phyloP scores from a whole-genome alignment of 139 green algal genomes.

The Diplosphaera chodatii region DNA sequence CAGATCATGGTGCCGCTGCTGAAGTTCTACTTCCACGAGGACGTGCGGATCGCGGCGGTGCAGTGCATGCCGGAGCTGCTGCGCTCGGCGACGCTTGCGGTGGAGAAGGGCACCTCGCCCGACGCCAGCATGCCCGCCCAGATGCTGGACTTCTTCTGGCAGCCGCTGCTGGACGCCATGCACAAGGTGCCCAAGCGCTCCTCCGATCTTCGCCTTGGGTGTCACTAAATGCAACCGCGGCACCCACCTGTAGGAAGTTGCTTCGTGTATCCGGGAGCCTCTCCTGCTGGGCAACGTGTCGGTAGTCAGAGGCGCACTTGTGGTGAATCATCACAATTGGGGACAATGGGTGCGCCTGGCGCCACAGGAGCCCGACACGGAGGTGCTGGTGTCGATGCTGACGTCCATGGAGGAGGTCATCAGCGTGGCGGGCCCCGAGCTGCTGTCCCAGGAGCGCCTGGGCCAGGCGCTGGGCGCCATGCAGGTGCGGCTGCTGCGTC shows the following conservation, averaged over 20 bases:
- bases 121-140: conserved; percentile 37
- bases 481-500: too few relatives aligned
- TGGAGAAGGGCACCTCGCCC: conserved; percentile 48
- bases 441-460: conserved; percentile 44
- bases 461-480: conserved; percentile 9
- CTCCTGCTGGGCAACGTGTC: too few relatives aligned
- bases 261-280: too few relatives aligned
- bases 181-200: too few relatives aligned
- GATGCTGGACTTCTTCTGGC: conserved; percentile 64
- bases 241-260: too few relatives aligned
- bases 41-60: conserved; percentile 66
- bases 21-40: conserved; percentile 97
- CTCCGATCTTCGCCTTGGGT: too few relatives aligned
- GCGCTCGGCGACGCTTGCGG: conserved; percentile 50
- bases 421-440: conserved; percentile 35
- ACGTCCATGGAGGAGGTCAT: conserved; percentile 63
- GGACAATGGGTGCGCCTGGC: not conserved
- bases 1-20: conserved; percentile 81
- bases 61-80: conserved; percentile 83
- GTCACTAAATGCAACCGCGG: too few relatives aligned
- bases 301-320: too few relatives aligned
- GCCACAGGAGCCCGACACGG: conserved; percentile 63
- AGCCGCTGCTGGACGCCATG: conserved; percentile 48
- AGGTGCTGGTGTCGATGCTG: conserved; percentile 57
- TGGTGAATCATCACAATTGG: too few relatives aligned